A percentile compares a stretch with the other conserved stretches of the same genome.
Evolutionary conservation across 1,284 basidiomycete genomes (phyloP).

Genomic region (Ceratobasidium sp.): DNA sequence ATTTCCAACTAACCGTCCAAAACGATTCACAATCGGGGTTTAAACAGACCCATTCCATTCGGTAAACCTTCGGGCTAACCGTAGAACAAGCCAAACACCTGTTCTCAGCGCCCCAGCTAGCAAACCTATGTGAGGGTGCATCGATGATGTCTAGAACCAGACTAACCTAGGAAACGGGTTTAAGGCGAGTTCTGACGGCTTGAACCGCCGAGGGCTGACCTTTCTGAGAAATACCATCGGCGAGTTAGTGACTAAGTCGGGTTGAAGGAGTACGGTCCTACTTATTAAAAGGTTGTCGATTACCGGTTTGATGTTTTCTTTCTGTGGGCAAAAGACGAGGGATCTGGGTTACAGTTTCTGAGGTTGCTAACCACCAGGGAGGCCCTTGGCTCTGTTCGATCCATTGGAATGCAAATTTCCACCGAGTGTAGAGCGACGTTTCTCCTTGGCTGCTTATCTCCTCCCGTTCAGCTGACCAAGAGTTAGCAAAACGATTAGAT

Average conservation of each 20-base stretch:
- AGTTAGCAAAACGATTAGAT: background rate
- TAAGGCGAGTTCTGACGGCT: background rate
- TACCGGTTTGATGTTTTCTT: background rate
- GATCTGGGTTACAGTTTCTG: background rate
- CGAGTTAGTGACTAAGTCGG: background rate
- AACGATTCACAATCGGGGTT: slow-evolving; percentile 40
- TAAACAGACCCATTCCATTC: slow-evolving; percentile 15
- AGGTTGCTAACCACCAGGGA: slow-evolving; percentile 33
- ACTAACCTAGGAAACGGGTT: slow-evolving; percentile 27
- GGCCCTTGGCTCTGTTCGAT: slow-evolving; percentile 37
- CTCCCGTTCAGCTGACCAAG: slow-evolving; percentile 26
- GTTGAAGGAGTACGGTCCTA: background rate
- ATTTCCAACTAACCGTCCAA: slow-evolving; percentile 20
- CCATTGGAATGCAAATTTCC: slow-evolving; percentile 44
- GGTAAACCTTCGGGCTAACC: slow-evolving; percentile 35
- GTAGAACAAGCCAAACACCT: slow-evolving; percentile 3
- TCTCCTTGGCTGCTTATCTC: slow-evolving; percentile 21
- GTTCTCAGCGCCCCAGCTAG: background rate
- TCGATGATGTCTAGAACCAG: background rate
- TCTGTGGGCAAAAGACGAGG: background rate
- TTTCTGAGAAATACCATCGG: background rate
- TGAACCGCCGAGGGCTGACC: background rate
- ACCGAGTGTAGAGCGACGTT: slow-evolving; percentile 23
- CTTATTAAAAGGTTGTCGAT: slow-evolving; percentile 8
- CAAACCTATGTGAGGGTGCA: background rate